Evolutionary conservation across 2,329 filamentous ascomycete species (phyloP).

Genomic region (Pseudopyricularia cyperi): DNA sequence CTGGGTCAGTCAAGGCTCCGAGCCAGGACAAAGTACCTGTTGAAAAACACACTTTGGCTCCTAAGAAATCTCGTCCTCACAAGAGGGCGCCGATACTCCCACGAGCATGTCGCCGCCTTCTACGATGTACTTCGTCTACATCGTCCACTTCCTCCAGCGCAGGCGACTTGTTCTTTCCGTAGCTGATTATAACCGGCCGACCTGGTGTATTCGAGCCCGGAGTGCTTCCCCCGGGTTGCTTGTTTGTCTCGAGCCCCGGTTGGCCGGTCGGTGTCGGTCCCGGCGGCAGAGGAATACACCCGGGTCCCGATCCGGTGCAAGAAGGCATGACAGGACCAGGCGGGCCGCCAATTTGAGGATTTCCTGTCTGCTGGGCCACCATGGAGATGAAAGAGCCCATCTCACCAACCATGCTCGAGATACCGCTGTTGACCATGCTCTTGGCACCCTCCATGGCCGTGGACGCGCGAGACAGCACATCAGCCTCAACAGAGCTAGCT

Average conservation of each 20-base stretch:
- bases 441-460: constrained; percentile 1
- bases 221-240: neutral
- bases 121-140: neutral
- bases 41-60: neutral
- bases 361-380: neutral
- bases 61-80: neutral
- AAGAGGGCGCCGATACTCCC: neutral
- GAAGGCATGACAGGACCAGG: neutral
- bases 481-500: constrained; percentile 2
- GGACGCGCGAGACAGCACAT: neutral
- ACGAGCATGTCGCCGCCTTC: neutral
- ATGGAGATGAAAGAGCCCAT: constrained; percentile 2
- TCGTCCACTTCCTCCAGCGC: neutral
- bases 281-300: neutral
- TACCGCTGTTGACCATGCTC: neutral
- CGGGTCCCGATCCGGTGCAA: neutral
- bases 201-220: neutral
- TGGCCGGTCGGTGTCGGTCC: neutral
- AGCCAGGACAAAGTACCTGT: neutral
- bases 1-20: neutral
- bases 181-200: neutral
- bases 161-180: neutral
- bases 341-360: neutral
- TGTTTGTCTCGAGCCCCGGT: neutral
- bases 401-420: constrained; percentile 2